Evolutionary conservation across 2,329 filamentous ascomycete genomes (phyloP), one percentile per base, ranked within the genome.

Genomic region (Clonostachys solani): DNA sequence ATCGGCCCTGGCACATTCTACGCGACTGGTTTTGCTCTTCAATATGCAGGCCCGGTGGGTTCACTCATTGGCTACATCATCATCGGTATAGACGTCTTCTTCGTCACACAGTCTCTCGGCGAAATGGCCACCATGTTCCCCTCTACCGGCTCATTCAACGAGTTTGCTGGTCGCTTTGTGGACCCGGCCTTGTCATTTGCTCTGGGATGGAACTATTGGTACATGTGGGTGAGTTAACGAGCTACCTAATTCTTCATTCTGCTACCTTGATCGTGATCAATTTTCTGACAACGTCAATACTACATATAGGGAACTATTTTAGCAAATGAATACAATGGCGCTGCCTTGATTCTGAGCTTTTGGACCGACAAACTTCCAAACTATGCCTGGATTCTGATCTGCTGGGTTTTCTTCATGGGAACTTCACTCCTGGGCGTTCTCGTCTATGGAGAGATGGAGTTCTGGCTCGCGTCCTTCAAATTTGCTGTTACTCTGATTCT

Each of bases 21-120:
- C 47, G 87, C 86, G 15, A 78, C 84, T 3, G 87, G 87, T 35
- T 81, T 83, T 42, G 87, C 87, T 0, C 68, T 91, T 18, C 72
- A 78, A 12, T 78, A 74, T 37, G 86, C 85, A 47, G 87, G 87
- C 0, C 87, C 87, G 13, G 87, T 84, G 0, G 82, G 84, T 0
- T 65, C 89, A 43, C 62, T 91, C 35, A 89, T 91, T 58, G 86
- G 86, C 2, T 91, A 90, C 53, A 79, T 75, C 9, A 68, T 89
- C 34, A 85, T 89, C 52, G 86, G 87, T 61, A 56, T 87, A 77
- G 33, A 87, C 65, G 6, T 84, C 84, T 54, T 82, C 72, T 43
- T 43, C 23, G 42, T 43, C 23, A 43, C 42, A 6, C 42, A 44
- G 44, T 50, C 43, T 12, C 36, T 50, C 1, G 49, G 43, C 6